Conservation (phyloP, 2,329 filamentous ascomycete genomes). For the Zymoseptoria passerinii region DNA sequence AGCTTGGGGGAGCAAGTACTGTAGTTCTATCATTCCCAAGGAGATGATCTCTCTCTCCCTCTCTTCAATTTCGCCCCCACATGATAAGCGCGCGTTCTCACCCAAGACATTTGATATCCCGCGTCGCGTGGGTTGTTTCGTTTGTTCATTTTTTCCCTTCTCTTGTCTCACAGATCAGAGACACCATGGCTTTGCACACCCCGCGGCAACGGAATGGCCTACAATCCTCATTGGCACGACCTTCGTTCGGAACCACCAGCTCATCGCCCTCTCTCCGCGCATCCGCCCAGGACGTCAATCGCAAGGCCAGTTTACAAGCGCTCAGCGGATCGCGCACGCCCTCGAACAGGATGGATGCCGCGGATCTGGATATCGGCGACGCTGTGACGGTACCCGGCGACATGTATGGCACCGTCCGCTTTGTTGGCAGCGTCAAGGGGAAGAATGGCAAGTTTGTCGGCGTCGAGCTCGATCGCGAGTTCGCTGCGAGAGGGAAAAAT, state of each 20-base stretch:
- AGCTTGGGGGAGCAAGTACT: too few species aligned
- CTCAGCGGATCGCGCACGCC: conserved; percentile 47
- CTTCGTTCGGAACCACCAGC: conserved; percentile 31
- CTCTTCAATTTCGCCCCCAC: too few species aligned
- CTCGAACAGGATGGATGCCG: conserved; percentile 38
- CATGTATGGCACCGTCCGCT: conserved; percentile 85
- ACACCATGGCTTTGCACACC: conserved; percentile 35
- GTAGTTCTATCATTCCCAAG: too few species aligned
- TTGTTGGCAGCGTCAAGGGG: conserved; percentile 75
- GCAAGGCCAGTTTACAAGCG: conserved; percentile 64
- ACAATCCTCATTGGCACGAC: conserved; percentile 23
- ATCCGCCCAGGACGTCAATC: conserved; percentile 43
- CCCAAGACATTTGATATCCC: neutral
- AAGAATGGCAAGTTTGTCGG: conserved; percentile 90
- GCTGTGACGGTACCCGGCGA: conserved; percentile 83
- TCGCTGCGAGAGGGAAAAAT: conserved; percentile 81
- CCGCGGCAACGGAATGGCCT: conserved; percentile 30
- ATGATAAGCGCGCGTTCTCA: neutral
- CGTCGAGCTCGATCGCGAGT: conserved; percentile 77
- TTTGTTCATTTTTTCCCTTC: neutral
- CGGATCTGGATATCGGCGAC: conserved; percentile 65
- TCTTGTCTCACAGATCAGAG: neutral
- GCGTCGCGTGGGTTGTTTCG: neutral
- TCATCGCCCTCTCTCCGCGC: conserved; percentile 37
- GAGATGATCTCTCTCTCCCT: too few species aligned